phyloP scores from a whole-genome alignment of 345 rosid genomes.

The Nephelium lappaceum region DNA sequence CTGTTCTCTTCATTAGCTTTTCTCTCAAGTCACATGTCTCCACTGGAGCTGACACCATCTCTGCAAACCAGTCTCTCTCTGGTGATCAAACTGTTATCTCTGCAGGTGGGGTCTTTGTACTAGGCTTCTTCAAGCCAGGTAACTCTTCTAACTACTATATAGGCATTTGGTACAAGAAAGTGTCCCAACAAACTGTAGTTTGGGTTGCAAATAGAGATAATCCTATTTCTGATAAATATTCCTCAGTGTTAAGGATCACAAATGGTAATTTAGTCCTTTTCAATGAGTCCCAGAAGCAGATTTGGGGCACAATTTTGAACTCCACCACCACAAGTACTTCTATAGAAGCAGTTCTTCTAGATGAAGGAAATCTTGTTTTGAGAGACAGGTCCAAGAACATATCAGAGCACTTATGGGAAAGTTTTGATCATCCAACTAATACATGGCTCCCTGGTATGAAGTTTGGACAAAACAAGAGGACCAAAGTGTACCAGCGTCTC shows the following conservation, averaged over 20 bases:
- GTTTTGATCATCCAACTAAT: constrained; percentile 64
- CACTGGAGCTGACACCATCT: constrained; percentile 51
- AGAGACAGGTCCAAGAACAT: constrained; percentile 29
- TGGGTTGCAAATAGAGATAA: constrained; percentile 83
- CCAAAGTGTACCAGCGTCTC: constrained; percentile 38
- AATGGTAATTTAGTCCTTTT: constrained; percentile 70
- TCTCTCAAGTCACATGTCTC: constrained; percentile 32
- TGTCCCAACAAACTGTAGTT: constrained; percentile 38
- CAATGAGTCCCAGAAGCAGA: constrained; percentile 41
- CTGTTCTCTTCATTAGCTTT: constrained; percentile 32
- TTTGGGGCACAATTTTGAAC: constrained; percentile 71
- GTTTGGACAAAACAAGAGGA: constrained; percentile 47
- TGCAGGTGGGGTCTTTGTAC: constrained; percentile 38
- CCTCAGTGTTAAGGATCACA: constrained; percentile 55
- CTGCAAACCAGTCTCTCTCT: constrained; percentile 51
- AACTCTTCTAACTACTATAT: constrained; percentile 60
- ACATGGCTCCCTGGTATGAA: constrained; percentile 83
- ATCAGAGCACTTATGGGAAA: constrained; percentile 58
- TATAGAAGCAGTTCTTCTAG: constrained; percentile 36
- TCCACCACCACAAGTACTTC: constrained; percentile 20
- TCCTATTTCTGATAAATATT: constrained; percentile 48
- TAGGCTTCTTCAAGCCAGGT: constrained; percentile 74
- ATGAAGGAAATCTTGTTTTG: constrained; percentile 50
- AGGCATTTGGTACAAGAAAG: constrained; percentile 63
- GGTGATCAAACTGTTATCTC: constrained; percentile 67